These are phyloP conservation scores for Leccinum fuscescens DNA, from an alignment of 1,284 basidiomycete genomes.

Conservation along the genomic window DNA sequence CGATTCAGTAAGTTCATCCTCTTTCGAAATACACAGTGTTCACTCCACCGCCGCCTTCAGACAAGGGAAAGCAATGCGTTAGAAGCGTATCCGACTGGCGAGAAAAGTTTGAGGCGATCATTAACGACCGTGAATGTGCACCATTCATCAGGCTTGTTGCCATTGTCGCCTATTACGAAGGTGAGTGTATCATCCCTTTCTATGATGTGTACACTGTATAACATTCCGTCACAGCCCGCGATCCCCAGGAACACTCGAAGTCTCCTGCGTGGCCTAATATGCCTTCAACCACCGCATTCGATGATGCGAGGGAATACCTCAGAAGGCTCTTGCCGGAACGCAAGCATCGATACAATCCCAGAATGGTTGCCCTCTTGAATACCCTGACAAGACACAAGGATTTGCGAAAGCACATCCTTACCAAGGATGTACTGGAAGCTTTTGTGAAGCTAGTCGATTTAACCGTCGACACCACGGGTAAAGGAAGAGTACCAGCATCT, in stretches of 20 bases:
- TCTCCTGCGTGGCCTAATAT: no score
- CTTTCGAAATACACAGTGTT: not conserved
- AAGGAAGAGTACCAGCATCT: not conserved
- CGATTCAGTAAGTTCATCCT: constrained; percentile 18
- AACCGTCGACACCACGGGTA: not conserved
- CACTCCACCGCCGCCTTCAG: constrained; percentile 4
- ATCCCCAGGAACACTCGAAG: not conserved
- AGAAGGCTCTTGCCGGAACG: constrained; percentile 4
- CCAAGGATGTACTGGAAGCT: constrained; percentile 10
- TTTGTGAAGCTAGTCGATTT: constrained; percentile 17
- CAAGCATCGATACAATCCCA: constrained; percentile 18
- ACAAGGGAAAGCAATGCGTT: constrained; percentile 24
- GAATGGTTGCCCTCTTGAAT: constrained; percentile 24
- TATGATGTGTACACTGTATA: not conserved
- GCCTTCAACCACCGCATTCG: not conserved
- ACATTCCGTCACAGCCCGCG: constrained; percentile 10
- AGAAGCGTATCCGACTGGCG: constrained; percentile 12
- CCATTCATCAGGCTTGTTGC: constrained; percentile 19
- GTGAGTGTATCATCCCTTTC: constrained; percentile 17
- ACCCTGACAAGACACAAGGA: constrained; percentile 15
- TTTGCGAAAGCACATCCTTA: constrained; percentile 15
- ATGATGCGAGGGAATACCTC: constrained; percentile 10
- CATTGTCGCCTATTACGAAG: constrained; percentile 21
- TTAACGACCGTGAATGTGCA: constrained; percentile 4
- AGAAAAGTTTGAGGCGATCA: constrained; percentile 8